A percentile compares a stretch with the other conserved stretches of the same genome.
phyloP scores from a whole-genome alignment of 2,329 filamentous ascomycete species.

The Drechslera avenae region DNA sequence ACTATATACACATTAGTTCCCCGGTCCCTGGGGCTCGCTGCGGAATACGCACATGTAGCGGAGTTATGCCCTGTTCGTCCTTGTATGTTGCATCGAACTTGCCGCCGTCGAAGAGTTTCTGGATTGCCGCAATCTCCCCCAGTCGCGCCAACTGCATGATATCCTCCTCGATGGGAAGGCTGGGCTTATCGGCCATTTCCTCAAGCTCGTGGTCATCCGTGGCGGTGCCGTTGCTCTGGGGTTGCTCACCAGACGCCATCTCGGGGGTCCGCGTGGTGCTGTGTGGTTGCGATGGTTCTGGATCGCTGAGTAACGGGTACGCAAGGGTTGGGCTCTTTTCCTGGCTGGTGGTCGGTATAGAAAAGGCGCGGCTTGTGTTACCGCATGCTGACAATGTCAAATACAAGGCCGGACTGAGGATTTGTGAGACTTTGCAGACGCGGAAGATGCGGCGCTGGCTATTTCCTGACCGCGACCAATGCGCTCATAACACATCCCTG shows the following conservation, averaged over 20 bases:
- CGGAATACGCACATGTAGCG: constrained; percentile 75
- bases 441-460: constrained; percentile 24
- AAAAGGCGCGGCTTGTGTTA: constrained; percentile 5
- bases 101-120: constrained; percentile 84
- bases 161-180: constrained; percentile 69
- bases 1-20: constrained; percentile 61
- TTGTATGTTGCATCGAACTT: constrained; percentile 81
- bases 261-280: constrained; percentile 27
- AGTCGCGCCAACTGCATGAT: constrained; percentile 94
- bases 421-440: constrained; percentile 18
- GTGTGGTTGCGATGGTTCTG: constrained; percentile 6
- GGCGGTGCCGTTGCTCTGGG: constrained; percentile 32
- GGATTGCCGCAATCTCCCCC: constrained; percentile 84
- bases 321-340: not conserved
- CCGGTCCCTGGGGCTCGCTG: not conserved
- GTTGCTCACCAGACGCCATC: constrained; percentile 32
- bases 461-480: constrained; percentile 26
- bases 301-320: not conserved
- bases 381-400: constrained; percentile 18
- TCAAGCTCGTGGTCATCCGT: constrained; percentile 44
- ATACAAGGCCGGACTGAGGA: not conserved
- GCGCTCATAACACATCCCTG: constrained; percentile 22
- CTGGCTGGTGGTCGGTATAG: not conserved
- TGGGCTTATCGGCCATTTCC: constrained; percentile 44
- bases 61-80: constrained; percentile 93